Evolutionary conservation across 305 asterid species (phyloP), one percentile per base, ranked within the genome.

Genomic region (Lippia alba): DNA sequence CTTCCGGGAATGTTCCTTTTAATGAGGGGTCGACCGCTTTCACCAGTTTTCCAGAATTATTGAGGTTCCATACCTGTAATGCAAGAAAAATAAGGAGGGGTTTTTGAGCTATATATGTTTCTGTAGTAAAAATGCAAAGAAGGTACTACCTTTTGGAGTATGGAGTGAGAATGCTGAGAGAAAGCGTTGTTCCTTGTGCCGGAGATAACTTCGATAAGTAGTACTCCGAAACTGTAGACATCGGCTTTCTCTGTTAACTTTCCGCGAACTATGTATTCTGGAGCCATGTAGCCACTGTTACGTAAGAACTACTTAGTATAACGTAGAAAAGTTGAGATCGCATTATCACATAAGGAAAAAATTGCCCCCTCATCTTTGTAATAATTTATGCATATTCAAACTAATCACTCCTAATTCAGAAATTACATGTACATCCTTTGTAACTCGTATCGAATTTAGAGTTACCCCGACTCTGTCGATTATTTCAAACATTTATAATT

Each of bases 221-320:
- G 68, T 70, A 89, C 83, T 58, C 92, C 92, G 53, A 83, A 89
- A 64, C 96, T 84, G 49, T 84, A 84, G 14, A 86, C 87, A 71
- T 88, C 92, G 15, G 78, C 92, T 75, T 88, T 88, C 69, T 84
- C 90, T 0, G 92, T 81, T 64, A 88, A 65, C 72, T 72, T 81
- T 3, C 95, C 92, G 17, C 78, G 90, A 40, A 84, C 82, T 0
- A 86, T 20, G 60, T 88, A 88, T 61, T 88, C 95, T 5, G 95
- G 92, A n/a, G 95, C 95, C 87, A 86, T 84, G 63, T 86, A 88
- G 33, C 95, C 92, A 6, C 92, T 88, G 72, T 78, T 34, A 51
- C 40, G 58, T 46, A 1, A 33, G 4, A 33, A 16, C 1, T n/a
- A 48, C 20, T 64, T 48, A 46, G 39, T 45, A 12, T 60, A 6